These are phyloP conservation scores for Clonostachys rhizophaga DNA, from an alignment of 2,329 filamentous ascomycete species.

Conservation along the genomic window DNA sequence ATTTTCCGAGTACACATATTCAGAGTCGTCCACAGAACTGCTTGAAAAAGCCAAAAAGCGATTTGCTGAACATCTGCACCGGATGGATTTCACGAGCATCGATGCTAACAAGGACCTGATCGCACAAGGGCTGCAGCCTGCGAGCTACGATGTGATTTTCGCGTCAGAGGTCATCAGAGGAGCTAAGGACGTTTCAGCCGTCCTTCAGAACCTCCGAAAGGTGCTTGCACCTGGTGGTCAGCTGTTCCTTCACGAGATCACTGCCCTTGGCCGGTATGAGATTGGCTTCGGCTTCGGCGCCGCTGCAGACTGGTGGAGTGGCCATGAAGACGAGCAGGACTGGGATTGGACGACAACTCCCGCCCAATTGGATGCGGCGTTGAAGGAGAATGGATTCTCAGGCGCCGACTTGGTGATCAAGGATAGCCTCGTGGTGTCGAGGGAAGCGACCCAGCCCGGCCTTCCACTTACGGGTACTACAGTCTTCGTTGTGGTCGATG, in stretches of 20 bases:
- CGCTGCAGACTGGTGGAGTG: too few relatives aligned
- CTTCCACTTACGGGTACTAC: too few relatives aligned
- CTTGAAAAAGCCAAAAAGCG: too few relatives aligned
- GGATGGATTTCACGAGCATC: constrained; percentile 16
- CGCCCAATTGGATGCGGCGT: constrained; percentile 2
- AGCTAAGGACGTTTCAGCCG: too few relatives aligned
- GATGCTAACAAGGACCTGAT: constrained; percentile 6
- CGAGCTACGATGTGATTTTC: constrained; percentile 12
- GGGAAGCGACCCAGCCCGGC: too few relatives aligned
- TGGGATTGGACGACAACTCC: too few relatives aligned
- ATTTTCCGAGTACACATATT: constrained; percentile 27
- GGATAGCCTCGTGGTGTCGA: neutral
- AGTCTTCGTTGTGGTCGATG: too few relatives aligned
- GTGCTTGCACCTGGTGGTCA: constrained; percentile 4
- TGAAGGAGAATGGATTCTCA: constrained; percentile 5
- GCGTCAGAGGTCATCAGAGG: constrained; percentile 8
- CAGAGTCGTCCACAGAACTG: constrained; percentile 19
- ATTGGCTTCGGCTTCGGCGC: neutral
- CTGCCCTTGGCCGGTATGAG: neutral
- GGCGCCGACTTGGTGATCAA: constrained; percentile 3
- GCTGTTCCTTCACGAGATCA: constrained; percentile 2
- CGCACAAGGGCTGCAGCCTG: constrained; percentile 8
- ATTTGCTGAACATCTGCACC: neutral
- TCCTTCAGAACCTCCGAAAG: neutral
- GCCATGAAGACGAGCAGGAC: too few relatives aligned